Percentiles rank a stretch among this genome's conserved stretches.
These are phyloP conservation scores for Penicillium sp. DNA, from an alignment of 2,329 filamentous ascomycete genomes.

Conservation along the genomic window DNA sequence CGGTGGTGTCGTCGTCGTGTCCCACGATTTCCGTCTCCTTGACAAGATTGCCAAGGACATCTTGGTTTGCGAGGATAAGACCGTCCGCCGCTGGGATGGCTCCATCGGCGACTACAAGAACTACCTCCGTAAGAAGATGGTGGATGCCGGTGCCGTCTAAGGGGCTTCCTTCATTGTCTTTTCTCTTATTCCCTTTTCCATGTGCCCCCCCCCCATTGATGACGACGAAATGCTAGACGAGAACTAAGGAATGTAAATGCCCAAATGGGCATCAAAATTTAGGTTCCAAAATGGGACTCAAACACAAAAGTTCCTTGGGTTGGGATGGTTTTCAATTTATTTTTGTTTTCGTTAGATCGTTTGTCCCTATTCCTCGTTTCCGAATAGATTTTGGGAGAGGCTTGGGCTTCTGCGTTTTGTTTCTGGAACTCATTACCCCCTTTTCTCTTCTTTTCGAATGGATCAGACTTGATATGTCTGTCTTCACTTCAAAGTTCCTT, in stretches of 20 bases:
- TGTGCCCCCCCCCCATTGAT: constrained; percentile 24
- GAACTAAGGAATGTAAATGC: constrained; percentile 28
- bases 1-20: constrained; percentile 95
- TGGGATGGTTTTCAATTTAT: constrained; percentile 13
- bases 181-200: constrained; percentile 21
- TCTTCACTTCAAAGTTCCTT: neutral
- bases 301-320: constrained; percentile 10
- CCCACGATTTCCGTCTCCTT: constrained; percentile 96
- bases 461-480: constrained; percentile 5
- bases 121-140: constrained; percentile 98
- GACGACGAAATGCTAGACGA: constrained; percentile 38
- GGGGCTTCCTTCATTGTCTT: constrained; percentile 10
- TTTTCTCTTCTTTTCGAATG: neutral
- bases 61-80: constrained; percentile 98
- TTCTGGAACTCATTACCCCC: constrained; percentile 11
- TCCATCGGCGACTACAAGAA: constrained; percentile 95
- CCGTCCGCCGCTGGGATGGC: constrained; percentile 83
- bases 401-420: constrained; percentile 9
- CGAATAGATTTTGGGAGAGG: constrained; percentile 5
- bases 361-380: constrained; percentile 1
- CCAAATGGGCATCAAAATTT: constrained; percentile 19
- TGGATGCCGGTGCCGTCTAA: constrained; percentile 79
- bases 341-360: constrained; percentile 11
- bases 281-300: constrained; percentile 11
- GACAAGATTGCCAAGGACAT: constrained; percentile 99